phyloP scores from a whole-genome alignment of 108 stramenopile species.

The Nitzschia sp. region DNA sequence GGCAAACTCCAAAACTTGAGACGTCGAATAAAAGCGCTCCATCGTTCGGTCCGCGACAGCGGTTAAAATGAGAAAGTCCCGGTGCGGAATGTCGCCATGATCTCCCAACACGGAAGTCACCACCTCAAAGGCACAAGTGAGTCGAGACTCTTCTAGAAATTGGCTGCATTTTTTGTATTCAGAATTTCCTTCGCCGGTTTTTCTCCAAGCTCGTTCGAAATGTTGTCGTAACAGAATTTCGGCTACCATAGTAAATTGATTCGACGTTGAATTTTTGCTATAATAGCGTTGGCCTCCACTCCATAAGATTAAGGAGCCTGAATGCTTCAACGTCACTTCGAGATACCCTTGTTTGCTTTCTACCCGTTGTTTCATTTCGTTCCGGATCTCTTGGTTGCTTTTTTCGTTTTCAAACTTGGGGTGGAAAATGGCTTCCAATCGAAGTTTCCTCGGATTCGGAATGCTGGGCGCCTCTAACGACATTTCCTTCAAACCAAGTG shows the following conservation, averaged over 20 bases:
- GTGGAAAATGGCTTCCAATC: constrained; percentile 84
- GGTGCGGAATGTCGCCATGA: constrained; percentile 72
- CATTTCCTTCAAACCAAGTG: not conserved
- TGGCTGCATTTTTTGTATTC: constrained; percentile 65
- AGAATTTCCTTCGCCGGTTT: not conserved
- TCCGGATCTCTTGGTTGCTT: constrained; percentile 47
- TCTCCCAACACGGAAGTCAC: constrained; percentile 79
- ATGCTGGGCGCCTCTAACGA: not conserved
- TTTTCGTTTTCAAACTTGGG: constrained; percentile 89
- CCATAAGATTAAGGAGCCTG: constrained; percentile 88
- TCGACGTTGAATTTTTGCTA: constrained; percentile 79
- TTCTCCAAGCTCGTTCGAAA: constrained; percentile 51
- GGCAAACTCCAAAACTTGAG: constrained; percentile 61
- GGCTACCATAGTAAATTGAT: constrained; percentile 61
- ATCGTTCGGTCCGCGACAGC: constrained; percentile 66
- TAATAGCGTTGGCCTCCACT: constrained; percentile 78
- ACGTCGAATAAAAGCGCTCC: constrained; percentile 63
- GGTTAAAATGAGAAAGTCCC: constrained; percentile 77
- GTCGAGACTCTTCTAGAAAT: constrained; percentile 48
- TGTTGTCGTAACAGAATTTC: constrained; percentile 79
- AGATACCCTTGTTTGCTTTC: constrained; percentile 48
- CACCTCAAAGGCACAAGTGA: constrained; percentile 80
- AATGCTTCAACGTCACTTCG: constrained; percentile 87
- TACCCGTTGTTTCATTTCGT: constrained; percentile 58
- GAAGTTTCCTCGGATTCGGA: constrained; percentile 17